Evolutionary conservation across 2,329 filamentous ascomycete species (phyloP).

Genomic region (Penicillium sp.): DNA sequence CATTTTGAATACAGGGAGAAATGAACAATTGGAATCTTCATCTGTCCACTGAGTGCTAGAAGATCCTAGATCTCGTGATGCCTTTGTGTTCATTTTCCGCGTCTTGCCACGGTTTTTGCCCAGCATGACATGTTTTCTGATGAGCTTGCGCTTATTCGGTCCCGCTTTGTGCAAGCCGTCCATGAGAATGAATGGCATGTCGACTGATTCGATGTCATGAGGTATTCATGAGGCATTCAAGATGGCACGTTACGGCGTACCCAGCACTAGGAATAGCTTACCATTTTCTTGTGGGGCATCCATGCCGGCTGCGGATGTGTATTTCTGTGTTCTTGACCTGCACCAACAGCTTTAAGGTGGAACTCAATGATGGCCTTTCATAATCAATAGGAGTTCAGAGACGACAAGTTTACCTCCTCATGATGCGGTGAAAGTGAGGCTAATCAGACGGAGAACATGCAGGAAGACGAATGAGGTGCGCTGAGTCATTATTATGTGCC

Average conservation of each 20-base stretch:
- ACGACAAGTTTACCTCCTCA: too few species aligned
- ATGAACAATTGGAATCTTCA: too few species aligned
- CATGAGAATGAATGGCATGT: conserved; percentile 1
- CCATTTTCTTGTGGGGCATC: background rate
- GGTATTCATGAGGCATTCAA: background rate
- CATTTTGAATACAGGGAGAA: background rate
- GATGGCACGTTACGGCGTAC: background rate
- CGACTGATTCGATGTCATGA: background rate
- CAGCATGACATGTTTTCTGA: conserved; percentile 50
- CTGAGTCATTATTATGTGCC: too few species aligned
- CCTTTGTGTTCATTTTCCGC: background rate
- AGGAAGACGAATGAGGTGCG: too few species aligned
- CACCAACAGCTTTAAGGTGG: too few species aligned
- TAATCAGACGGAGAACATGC: too few species aligned
- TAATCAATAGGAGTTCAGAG: too few species aligned
- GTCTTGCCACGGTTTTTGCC: conserved; percentile 46
- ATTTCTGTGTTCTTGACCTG: background rate
- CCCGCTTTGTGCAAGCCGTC: conserved; percentile 28
- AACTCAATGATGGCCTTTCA: too few species aligned
- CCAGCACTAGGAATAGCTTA: background rate
- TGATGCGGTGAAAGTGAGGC: too few species aligned
- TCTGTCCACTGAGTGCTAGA: background rate
- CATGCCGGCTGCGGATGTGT: background rate
- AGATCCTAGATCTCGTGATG: background rate
- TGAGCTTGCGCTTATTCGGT: conserved; percentile 39